Evolutionary conservation across 2,329 filamentous ascomycete genomes (phyloP), one percentile per base, ranked within the genome.

Genomic region (Thielaviopsis cerberus): DNA sequence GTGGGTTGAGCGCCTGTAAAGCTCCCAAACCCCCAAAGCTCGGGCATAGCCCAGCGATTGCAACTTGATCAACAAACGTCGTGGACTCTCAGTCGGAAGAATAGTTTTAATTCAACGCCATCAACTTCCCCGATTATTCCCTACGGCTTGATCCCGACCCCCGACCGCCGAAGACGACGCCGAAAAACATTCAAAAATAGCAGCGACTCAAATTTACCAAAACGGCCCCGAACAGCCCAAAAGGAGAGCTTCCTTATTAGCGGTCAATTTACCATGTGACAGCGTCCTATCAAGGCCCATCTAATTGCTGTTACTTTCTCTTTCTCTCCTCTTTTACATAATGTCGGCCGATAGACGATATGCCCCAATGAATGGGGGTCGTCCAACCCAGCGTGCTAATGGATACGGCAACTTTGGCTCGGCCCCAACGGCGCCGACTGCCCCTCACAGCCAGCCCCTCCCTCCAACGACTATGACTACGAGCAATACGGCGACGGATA

Each of bases 391-490:
- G 48, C 59, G 53, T 13, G 71, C 70, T 62, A 69, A 70, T 57
- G 69, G 72, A 53, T 74, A 74, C 64, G 74, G 73, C 37, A 72
- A 71, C 60, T 68, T 74, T 63, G 68, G 71, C 63, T 60, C 60
- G 20, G 26, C 59, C 6, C 55, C 55, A 20, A 26, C 60, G 20
- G 26, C 59, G 4, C 55, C 55, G 22, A 26, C 55, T 23, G 41
- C 53, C 30, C 53, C 27, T 53, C 25, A 26, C 53, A 25, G 4
- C 34, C 57, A 22, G 51, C 24, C 13, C n/a, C 52, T 25, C 37
- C 53, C 22, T 22, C 30, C 57, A 76, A 75, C 41, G 76, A 78
- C 58, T 77, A 77, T 63, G 75, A 78, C 58, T 77, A 77, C 63
- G 75, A 78, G 53, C 70, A 74, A 10, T 76, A 72, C 62, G 71